These are phyloP conservation scores for Pleurotus sapidus DNA, from an alignment of 768 basidiomycete species.

Conservation along the genomic window DNA sequence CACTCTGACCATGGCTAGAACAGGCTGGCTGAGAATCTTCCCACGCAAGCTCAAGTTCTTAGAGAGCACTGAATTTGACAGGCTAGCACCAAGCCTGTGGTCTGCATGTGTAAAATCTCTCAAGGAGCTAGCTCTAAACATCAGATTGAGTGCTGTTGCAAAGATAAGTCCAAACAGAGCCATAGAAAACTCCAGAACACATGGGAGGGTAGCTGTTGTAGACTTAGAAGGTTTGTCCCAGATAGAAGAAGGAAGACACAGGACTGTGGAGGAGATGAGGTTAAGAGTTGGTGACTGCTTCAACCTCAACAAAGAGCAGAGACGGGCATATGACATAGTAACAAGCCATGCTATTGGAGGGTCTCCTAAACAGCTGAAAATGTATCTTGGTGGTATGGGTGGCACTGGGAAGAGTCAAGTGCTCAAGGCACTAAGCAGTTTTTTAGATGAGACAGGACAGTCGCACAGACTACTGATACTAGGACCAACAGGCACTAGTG, in stretches of 20 bases:
- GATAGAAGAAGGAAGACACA: not conserved
- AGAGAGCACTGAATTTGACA: not conserved
- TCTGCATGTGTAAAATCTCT: not conserved
- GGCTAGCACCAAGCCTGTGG: not conserved
- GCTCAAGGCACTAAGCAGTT: slow-evolving; percentile 16
- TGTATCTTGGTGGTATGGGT: slow-evolving; percentile 30
- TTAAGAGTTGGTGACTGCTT: slow-evolving; percentile 10
- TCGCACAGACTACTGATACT: slow-evolving; percentile 18
- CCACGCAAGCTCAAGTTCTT: too few relatives aligned
- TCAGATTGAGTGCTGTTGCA: not conserved
- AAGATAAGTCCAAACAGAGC: too few relatives aligned
- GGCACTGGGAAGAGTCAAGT: slow-evolving; percentile 30
- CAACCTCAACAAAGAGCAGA: slow-evolving; percentile 27
- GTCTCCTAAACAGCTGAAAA: slow-evolving; percentile 16
- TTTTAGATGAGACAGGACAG: slow-evolving; percentile 20
- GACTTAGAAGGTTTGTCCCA: not conserved
- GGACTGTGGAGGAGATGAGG: too few relatives aligned
- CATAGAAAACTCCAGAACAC: not conserved
- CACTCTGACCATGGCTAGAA: not conserved
- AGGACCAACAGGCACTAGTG: slow-evolving; percentile 30
- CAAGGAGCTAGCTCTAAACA: not conserved
- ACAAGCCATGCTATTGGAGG: slow-evolving; percentile 15
- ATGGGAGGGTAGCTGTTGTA: not conserved
- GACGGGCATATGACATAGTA: slow-evolving; percentile 26
- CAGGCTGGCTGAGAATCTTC: not conserved